Evolutionary conservation across 768 basidiomycete genomes (phyloP).

Genomic region (Pulveroboletus sp.): DNA sequence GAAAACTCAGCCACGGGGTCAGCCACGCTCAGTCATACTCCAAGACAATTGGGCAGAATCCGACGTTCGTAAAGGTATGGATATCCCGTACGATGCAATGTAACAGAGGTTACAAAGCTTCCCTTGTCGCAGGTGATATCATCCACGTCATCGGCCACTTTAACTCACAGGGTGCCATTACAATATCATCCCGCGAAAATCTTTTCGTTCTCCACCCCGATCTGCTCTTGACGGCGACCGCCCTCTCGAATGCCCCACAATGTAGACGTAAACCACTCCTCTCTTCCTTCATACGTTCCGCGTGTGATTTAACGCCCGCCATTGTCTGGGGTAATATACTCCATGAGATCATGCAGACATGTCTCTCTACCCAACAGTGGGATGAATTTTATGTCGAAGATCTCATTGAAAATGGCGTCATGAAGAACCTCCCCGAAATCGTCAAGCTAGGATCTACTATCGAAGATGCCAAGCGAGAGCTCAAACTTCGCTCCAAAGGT

Average conservation of each 20-base stretch:
- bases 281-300: slow-evolving; percentile 55
- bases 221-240: slow-evolving; percentile 85
- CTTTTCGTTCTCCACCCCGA: slow-evolving; percentile 90
- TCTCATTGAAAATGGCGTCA: slow-evolving; percentile 55
- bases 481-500: slow-evolving; percentile 61
- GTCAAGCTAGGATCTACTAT: slow-evolving; percentile 55
- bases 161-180: slow-evolving; percentile 41
- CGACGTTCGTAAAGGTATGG: slow-evolving; percentile 57
- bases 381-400: slow-evolving; percentile 59
- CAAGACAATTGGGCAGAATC: slow-evolving; percentile 77
- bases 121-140: slow-evolving; percentile 59
- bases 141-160: slow-evolving; percentile 70
- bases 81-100: background rate
- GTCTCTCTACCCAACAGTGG: slow-evolving; percentile 62
- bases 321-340: slow-evolving; percentile 91
- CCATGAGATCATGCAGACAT: slow-evolving; percentile 87
- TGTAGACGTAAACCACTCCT: slow-evolving; percentile 89
- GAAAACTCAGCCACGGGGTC: slow-evolving; percentile 37
- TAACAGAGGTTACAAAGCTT: background rate
- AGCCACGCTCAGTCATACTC: slow-evolving; percentile 52
- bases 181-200: slow-evolving; percentile 61
- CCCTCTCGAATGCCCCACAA: slow-evolving; percentile 77
- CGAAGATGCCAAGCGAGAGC: slow-evolving; percentile 64
- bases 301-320: slow-evolving; percentile 59
- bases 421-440: slow-evolving; percentile 55